phyloP scores from a whole-genome alignment of 2,329 filamentous ascomycete genomes.

The Phialophora chinensis region DNA sequence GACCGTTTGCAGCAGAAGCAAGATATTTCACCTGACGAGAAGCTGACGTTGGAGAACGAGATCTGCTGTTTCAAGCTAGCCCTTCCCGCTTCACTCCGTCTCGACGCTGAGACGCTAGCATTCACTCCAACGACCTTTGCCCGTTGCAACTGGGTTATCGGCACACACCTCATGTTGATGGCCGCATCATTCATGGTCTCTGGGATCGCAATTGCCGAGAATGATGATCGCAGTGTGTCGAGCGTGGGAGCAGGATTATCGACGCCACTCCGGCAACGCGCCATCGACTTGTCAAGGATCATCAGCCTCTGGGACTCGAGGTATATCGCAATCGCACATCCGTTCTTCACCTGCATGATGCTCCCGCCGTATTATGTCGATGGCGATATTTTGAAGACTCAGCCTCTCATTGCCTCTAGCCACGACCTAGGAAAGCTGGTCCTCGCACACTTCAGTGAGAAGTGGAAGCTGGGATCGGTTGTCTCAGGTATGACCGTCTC shows the following conservation, averaged over 20 bases:
- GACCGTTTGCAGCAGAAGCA: conserved; percentile 31
- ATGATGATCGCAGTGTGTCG: conserved; percentile 29
- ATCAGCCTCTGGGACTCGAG: conserved; percentile 34
- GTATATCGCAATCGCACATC: conserved; percentile 32
- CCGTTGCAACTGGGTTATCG: conserved; percentile 33
- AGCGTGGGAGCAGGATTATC: conserved; percentile 10
- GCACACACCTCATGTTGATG: conserved; percentile 36
- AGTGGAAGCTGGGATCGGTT: conserved; percentile 31
- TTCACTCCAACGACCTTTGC: conserved; percentile 28
- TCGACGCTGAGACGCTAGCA: conserved; percentile 25
- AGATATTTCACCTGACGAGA: conserved; percentile 29
- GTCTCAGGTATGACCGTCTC: conserved; percentile 24
- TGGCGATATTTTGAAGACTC: conserved; percentile 24
- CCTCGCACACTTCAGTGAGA: conserved; percentile 28
- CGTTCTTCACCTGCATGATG: conserved; percentile 34
- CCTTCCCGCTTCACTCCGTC: conserved; percentile 28
- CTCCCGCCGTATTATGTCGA: conserved; percentile 29
- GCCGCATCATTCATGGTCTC: conserved; percentile 31
- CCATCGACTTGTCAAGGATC: conserved; percentile 32
- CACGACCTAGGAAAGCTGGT: conserved; percentile 32
- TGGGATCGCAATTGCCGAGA: conserved; percentile 23
- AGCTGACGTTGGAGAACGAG: conserved; percentile 33
- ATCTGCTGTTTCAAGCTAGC: conserved; percentile 33
- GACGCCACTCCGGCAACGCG: conserved; percentile 28
- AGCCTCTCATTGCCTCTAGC: conserved; percentile 27